Evolutionary conservation across 306 rosid genomes (phyloP), one percentile per base, ranked within the genome.

Genomic region (Fagus crenata): DNA sequence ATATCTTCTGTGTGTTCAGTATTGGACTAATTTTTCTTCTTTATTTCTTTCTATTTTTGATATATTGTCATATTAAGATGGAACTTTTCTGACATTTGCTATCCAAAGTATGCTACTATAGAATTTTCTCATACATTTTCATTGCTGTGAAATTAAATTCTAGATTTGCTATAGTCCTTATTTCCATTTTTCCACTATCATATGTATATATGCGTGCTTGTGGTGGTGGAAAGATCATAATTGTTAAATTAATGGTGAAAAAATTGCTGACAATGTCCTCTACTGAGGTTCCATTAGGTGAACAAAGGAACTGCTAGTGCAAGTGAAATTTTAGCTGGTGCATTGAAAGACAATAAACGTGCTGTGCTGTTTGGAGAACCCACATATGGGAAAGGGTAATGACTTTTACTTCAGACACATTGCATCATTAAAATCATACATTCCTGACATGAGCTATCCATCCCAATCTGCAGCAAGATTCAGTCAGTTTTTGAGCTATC

Each of bases 261-360:
- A 49, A 73, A 1, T n/a, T 37, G 67, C 28, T 64, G 53, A 53
- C 46, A 59, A 39, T 53, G n/a, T 14, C 56, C 37, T 22, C 22
- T 67, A 67, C 78, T 35, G 89, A 72, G 78, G 49, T 72, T 85
- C 3, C 74, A 65, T 65, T 76, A 95, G 99, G 99, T 95, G 79
- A 92, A 92, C 75, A 92, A 92, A 88, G 99, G 99, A 86, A 95
- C 99, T 43, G 99, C 99, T 37, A 95, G 99, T 87, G 97, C 99
- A 33, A 95, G 99, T 72, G 99, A 95, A 85, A 95, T 95, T 67
- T 88, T 95, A 84, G 99, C 99, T 0, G 99, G 97, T 53, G 97
- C 99, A 17, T 77, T 95, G 90, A 95, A 95, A 77, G 99, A 95
- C 80, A 92, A 92, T 70, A 95, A 95, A 75, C 90, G 99, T 2